Conservation (phyloP, 495 filamentous ascomycete species). For the Neurospora sp. region DNA sequence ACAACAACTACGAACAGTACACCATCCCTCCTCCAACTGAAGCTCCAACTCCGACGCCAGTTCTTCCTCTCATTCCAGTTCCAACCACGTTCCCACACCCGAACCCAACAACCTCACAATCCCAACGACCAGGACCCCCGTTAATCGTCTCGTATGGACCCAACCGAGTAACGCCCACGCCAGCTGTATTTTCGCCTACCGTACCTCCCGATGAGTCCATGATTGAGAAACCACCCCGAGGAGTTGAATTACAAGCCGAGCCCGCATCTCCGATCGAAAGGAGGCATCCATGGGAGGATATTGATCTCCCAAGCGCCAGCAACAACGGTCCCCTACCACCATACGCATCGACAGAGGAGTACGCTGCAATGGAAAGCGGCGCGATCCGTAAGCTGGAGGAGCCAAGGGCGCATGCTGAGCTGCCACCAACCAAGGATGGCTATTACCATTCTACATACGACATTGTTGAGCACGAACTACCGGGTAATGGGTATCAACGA, state of each 20-base stretch:
- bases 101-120: conserved; percentile 6
- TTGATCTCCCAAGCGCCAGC: conserved; percentile 3
- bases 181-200: conserved; percentile 15
- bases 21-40: conserved; percentile 7
- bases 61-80: neutral
- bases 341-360: conserved; percentile 21
- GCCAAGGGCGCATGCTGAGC: conserved; percentile 20
- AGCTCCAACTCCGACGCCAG: conserved; percentile 1
- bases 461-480: conserved; percentile 22
- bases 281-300: conserved; percentile 10
- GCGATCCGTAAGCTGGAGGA: conserved; percentile 21
- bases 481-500: conserved; percentile 12
- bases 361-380: conserved; percentile 22
- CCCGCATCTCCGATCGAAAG: conserved; percentile 14
- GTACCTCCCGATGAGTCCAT: conserved; percentile 21
- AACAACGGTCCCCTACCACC: conserved; percentile 20
- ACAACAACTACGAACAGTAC: conserved; percentile 10
- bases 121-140: conserved; percentile 6
- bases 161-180: conserved; percentile 23
- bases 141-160: conserved; percentile 25
- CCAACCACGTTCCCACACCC: conserved; percentile 1
- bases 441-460: conserved; percentile 17
- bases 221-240: conserved; percentile 1
- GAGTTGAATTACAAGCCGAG: conserved; percentile 4
- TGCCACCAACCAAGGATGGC: conserved; percentile 28